A percentile compares a stretch with the other conserved stretches of the same genome.
Conservation (phyloP, 2,329 filamentous ascomycete genomes). For the Dothideomycetes sp. region DNA sequence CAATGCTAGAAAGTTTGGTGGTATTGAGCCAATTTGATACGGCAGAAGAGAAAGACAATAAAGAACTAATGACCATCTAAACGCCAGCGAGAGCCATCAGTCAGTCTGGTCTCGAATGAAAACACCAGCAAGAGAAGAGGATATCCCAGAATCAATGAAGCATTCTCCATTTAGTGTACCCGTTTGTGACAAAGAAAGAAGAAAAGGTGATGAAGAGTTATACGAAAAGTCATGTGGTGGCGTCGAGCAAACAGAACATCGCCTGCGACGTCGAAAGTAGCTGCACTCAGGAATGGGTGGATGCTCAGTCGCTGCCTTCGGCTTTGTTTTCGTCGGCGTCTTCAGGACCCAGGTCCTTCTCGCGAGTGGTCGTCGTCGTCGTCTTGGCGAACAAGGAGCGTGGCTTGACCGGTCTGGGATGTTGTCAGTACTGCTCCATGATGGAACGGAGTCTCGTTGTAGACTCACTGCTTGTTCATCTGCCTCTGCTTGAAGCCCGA, state of each 20-base stretch:
- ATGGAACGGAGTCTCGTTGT: neutral
- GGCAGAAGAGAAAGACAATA: no score
- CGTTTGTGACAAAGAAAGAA: conserved; percentile 3
- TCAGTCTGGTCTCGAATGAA: no score
- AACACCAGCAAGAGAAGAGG: no score
- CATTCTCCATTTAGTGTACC: neutral
- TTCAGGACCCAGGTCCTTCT: conserved; percentile 14
- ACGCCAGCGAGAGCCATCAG: no score
- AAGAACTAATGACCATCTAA: no score
- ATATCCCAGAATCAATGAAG: no score
- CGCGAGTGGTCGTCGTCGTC: conserved; percentile 8
- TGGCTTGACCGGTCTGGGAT: conserved; percentile 5
- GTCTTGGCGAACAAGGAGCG: conserved; percentile 16
- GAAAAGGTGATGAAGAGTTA: neutral
- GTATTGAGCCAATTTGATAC: no score
- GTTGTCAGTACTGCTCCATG: neutral
- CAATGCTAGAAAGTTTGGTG: no score
- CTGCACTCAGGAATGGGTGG: neutral
- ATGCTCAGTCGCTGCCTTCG: no score
- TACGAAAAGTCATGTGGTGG: conserved; percentile 2
- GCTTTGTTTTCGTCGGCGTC: conserved; percentile 4
- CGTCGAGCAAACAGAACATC: neutral
- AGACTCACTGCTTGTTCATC: conserved; percentile 51
- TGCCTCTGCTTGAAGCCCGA: conserved; percentile 72
- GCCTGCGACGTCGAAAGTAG: neutral